Evolutionary conservation across 257 asterid genomes (phyloP), one percentile per base, ranked within the genome.

Genomic region (Nicotiana benthamiana): DNA sequence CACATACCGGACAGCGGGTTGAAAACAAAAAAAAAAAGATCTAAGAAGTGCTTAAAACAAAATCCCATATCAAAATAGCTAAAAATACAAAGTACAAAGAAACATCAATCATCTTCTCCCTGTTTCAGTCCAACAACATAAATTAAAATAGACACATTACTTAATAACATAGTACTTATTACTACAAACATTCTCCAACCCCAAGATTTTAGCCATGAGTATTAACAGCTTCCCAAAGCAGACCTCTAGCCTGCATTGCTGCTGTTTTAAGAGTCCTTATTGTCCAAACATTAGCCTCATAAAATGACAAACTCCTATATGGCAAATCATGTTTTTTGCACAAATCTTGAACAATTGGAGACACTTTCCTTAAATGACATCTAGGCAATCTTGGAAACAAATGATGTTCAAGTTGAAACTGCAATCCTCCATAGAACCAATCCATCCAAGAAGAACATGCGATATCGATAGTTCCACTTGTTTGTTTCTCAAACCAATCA

Each of bases 381-480:
- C 99, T 88, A 1, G 99, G 99, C 87, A 95, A 61, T 87, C 99
- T 91, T 2, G 99, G 98, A 54, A 95, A 95, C 87, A 95, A 83
- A 81, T 95, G 99, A 46, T 95, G 98, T 36, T 95, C 99, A 0
- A 93, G 89, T 89, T 95, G 99, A 72, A 95, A 95, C 18, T 95
- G 97, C 52, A 95, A 60, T 13, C 99, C 99, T 0, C 99, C 99
- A 9, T 78, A 93, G 75, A 95, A 87, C 96, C 97, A 95, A 84
- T 95, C 98, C 98, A 93, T 91, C 83, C 85, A 81, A 10, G 97
- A 56, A 2, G 89, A 79, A 62, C 98, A 93, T 0, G 93, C 26
- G 27, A 95, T 95, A 75, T 93, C 96, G 0, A 95, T 93, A 1
- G 97, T 92, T 15, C 99, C 99, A 0, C 86, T 59, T 0, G 97